Base-by-base conservation (phyloP, 2,329 filamentous ascomycete genomes). In the Orbilia ellipsospora region DNA sequence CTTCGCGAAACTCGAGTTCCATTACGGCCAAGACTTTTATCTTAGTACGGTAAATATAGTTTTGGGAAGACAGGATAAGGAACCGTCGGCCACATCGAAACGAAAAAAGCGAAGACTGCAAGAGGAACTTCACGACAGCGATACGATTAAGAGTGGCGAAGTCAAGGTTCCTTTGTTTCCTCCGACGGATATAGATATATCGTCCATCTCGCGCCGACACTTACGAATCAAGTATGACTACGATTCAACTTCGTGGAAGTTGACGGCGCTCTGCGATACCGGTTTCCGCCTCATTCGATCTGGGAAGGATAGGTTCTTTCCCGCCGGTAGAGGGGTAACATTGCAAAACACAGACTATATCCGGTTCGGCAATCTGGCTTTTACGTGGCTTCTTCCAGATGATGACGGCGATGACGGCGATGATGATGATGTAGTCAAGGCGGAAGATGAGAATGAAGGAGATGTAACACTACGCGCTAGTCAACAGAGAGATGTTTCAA, bases 1-100 rank as follows among this genome's bases (percentile, higher is more conserved):
- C 20, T 80, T 78, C 73, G 77, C 79, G 15, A 77, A 78, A 44
- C 68, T 80, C 10, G 77, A 79, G 26, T 80, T 80, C 44, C 77
- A 79, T n/a, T 78, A 79, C 26, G 79, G 79, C 10, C 77, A 80
- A 26, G 78, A 78, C 12, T 80, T 78, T 28, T 80, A 80, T 42
- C 76, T 80, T 13, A 78, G 77, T 31, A 78, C 73, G 40, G 63
- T 63, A 5, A 78, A 77, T 5, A 77, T 80, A 16, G 69, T 80
- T 40, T 73, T 80, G 28, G 79, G 79, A 15, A 69, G 79, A 31
- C 73, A 77, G n/a, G 79, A 80, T 15, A 67, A 70, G 42, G 67
- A 74, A 16, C 23, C 40, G 1, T 31, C 52, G 12, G 31, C 2
- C 10, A 23, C 40, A n/a, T 26, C 52, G 6, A 73, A 59, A 36